Base-by-base conservation (phyloP, 495 filamentous ascomycete genomes). In the Penicillium pulvis region DNA sequence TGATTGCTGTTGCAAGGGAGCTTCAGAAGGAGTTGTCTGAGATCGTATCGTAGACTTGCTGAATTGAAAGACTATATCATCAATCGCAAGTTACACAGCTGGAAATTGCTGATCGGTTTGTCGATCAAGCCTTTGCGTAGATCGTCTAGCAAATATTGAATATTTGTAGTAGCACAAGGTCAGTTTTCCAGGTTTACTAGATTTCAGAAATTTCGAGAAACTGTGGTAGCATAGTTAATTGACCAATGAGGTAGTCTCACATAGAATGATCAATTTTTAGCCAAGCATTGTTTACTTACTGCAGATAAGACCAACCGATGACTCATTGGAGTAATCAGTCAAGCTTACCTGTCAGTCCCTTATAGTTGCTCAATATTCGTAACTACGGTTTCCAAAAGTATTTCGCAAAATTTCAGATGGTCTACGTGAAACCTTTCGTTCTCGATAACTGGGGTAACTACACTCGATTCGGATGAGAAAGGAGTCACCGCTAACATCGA, bases 371-470 rank as follows among this genome's bases (percentile, higher is more conserved):
- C 28, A 28, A 28, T 4, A 4, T 5, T 4, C 28, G 2, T 28
- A 28, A 7, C 28, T 28, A 28, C 28, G 6, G 6, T 28, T 28
- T 4, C 6, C 28, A 28, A 28, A 28, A 4, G 28, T 28, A 28
- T 28, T 28, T 28, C 6, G 4, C 28, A 14, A 12, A 39, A 23
- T 16, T 3, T 12, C 44, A 53, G 9, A 60, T 60, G 57, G 57
- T 60, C 11, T 33, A 51, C 4, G 57, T 60, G 4, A 60, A 51
- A 30, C 53, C 58, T 3, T 60, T 60, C 35, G 53, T 52, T 56
- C 52, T 60, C 11, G 58, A 60, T 19, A 51, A 60, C 28, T 60
- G 52, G 47, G 53, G 58, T 60, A 56, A 36, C 28, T 8, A 39
- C 3, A 35, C 5, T 17, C 6, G 30, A 44, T 31, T 35, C 16